Evolutionary conservation across 495 filamentous ascomycete genomes (phyloP).

Genomic region (Podospora comata): DNA sequence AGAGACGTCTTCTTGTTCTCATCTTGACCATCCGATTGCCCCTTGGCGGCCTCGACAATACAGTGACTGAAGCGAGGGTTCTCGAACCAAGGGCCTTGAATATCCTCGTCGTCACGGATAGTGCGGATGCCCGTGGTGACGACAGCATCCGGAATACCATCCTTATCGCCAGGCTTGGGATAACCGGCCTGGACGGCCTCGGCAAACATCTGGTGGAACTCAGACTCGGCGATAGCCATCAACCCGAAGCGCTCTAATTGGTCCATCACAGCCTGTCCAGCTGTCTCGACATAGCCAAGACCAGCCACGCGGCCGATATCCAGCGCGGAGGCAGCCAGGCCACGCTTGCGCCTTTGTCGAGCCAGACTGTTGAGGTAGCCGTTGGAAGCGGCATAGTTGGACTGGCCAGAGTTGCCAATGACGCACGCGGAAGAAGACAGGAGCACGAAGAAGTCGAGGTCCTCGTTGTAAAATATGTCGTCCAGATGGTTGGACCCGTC

Average conservation of each 20-base stretch:
- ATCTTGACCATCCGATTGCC: neutral
- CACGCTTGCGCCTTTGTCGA: constrained; percentile 22
- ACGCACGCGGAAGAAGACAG: constrained; percentile 50
- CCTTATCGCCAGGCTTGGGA: neutral
- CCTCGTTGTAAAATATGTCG: neutral
- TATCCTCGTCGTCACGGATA: constrained; percentile 13
- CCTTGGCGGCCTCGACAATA: constrained; percentile 1
- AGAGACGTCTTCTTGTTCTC: constrained; percentile 6
- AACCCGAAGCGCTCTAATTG: neutral
- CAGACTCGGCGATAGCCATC: neutral
- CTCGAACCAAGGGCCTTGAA: constrained; percentile 1
- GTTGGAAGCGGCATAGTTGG: constrained; percentile 52
- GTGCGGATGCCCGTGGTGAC: constrained; percentile 6
- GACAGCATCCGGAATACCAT: neutral
- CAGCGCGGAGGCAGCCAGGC: constrained; percentile 40
- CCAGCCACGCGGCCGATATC: constrained; percentile 37
- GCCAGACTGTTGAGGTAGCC: constrained; percentile 42
- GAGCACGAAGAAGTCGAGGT: constrained; percentile 56
- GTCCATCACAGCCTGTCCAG: too few relatives aligned
- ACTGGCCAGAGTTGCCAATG: constrained; percentile 47
- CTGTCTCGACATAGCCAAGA: constrained; percentile 21
- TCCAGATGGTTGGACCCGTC: neutral
- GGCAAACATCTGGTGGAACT: constrained; percentile 6
- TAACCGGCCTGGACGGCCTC: constrained; percentile 16
- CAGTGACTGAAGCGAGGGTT: neutral